Evolutionary conservation across 2,329 filamentous ascomycete species (phyloP).

Genomic region (Colletotrichum spinosum): DNA sequence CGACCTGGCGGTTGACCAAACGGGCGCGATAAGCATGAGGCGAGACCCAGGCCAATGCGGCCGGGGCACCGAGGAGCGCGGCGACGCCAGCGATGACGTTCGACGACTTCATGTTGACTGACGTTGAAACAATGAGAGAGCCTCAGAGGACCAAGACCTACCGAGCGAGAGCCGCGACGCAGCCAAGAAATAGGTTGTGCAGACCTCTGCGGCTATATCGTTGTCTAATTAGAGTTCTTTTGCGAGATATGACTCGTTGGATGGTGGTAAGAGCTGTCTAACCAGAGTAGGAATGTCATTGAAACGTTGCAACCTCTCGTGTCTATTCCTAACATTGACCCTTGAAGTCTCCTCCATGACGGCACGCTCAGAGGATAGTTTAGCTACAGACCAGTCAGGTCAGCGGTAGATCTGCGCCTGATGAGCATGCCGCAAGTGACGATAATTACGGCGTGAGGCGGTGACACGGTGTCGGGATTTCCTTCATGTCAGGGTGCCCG

Average conservation of each 20-base stretch:
- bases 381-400: too few species aligned
- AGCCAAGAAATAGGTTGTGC: constrained; percentile 3
- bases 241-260: not conserved
- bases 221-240: not conserved
- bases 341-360: too few species aligned
- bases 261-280: not conserved
- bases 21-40: not conserved
- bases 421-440: too few species aligned
- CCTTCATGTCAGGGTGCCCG: too few species aligned
- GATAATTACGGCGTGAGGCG: too few species aligned
- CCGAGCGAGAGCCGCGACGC: constrained; percentile 5
- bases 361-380: too few species aligned
- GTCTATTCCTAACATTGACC: too few species aligned
- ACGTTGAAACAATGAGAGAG: not conserved
- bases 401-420: too few species aligned
- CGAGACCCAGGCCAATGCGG: constrained; percentile 16
- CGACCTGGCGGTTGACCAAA: constrained; percentile 5
- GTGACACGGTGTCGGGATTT: too few species aligned
- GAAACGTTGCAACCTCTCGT: too few species aligned
- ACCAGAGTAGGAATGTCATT: constrained; percentile 13
- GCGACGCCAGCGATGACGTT: not conserved
- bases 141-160: constrained; percentile 9
- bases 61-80: constrained; percentile 7
- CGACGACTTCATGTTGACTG: constrained; percentile 7
- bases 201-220: not conserved